Base-by-base conservation (phyloP, 2,329 filamentous ascomycete species). In the Ophiocordyceps australis region DNA sequence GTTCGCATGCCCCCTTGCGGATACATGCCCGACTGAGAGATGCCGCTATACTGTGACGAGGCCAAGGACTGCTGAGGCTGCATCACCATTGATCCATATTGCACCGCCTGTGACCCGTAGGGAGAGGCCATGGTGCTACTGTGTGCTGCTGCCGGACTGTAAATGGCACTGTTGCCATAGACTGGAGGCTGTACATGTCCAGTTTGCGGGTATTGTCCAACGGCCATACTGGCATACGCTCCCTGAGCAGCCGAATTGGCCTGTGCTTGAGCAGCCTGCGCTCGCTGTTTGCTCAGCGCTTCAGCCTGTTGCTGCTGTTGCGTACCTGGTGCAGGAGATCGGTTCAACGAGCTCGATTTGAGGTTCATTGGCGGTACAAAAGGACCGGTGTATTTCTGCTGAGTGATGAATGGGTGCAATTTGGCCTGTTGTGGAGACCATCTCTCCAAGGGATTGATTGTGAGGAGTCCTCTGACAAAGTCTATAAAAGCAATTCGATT, bases 381-480 rank as follows among this genome's bases (percentile, higher is more conserved):
- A 4, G 85, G 83, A 1, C 83, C 85, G 0, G 85, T 94, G 46
- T 77, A 98, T 57, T 95, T 98, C 45, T 91, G 79, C 46, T 98
- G 89, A 1, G 89, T 98, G 45, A 98, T 98, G 51, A 98, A 98
- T 1, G 89, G 89, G 46, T 98, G 89, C 31, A 94, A 59, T 46
- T 94, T 94, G 18, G 89, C 89, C 54, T 98, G 89, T 43, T 94
- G 86, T 6, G 89, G 89, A 4, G 89, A 93, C 89, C 89, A 98
- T 47, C 89, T 63, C 52, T 98, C 89, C 18, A 98, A 64, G 4
- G 89, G 89, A 45, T 94, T 98, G 46, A 94, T 91, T 32, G 79
- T 92, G 30, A 98, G 59, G 20, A 98, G 54, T 10, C 89, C 89
- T 36, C 89, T 74, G 14, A 95, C 89, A 41, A 98, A 98, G 50